Percentiles rank a stretch among this genome's conserved stretches.
phyloP scores from a whole-genome alignment of 164 flowering plant genomes.

The Houttuynia cordata region DNA sequence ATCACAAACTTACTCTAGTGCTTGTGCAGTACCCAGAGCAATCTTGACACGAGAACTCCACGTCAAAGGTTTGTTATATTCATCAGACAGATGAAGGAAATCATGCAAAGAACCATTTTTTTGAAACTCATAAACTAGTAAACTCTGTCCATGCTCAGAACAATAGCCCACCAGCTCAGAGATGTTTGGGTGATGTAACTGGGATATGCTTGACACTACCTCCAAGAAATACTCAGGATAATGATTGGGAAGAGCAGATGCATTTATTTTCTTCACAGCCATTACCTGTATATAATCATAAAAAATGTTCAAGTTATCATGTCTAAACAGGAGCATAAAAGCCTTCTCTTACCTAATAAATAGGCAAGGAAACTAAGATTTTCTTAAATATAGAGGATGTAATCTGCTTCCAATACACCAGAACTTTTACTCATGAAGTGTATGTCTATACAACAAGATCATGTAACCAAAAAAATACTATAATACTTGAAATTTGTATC shows the following conservation, averaged over 20 bases:
- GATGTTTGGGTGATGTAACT: slow-evolving; percentile 68
- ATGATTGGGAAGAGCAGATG: slow-evolving; percentile 42
- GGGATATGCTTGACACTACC: slow-evolving; percentile 56
- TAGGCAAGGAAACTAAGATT: background rate
- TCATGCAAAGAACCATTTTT: slow-evolving; percentile 88
- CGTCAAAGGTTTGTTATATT: slow-evolving; percentile 60
- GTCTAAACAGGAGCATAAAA: background rate
- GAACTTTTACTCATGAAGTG: too few relatives aligned
- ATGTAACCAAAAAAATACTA: too few relatives aligned
- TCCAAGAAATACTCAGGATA: slow-evolving; percentile 59
- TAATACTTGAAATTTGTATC: too few relatives aligned
- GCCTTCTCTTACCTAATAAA: background rate
- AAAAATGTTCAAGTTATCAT: background rate
- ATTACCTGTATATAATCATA: slow-evolving; percentile 39
- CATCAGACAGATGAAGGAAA: slow-evolving; percentile 73
- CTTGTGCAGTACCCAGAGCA: slow-evolving; percentile 96
- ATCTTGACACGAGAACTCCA: slow-evolving; percentile 93
- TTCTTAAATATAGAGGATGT: too few relatives aligned
- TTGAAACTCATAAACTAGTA: slow-evolving; percentile 79
- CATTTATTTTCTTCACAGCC: slow-evolving; percentile 83
- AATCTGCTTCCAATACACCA: too few relatives aligned
- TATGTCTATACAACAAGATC: too few relatives aligned
- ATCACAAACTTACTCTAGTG: slow-evolving; percentile 78
- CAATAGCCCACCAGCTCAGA: slow-evolving; percentile 86
- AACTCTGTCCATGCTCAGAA: slow-evolving; percentile 80